phyloP scores from a whole-genome alignment of 2,329 filamentous ascomycete species.

The Trichoderma brevicompactum region DNA sequence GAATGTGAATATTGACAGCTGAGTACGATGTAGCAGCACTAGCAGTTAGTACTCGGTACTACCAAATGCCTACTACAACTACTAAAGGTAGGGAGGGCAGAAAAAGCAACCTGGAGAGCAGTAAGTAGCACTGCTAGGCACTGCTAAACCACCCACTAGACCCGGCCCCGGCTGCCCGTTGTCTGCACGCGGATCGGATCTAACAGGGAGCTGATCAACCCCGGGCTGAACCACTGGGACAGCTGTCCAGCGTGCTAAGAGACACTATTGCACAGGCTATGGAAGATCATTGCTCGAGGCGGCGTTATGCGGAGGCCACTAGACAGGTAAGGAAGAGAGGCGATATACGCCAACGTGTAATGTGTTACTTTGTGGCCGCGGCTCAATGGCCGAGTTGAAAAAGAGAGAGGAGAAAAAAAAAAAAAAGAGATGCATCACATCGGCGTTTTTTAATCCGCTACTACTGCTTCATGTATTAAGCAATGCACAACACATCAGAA shows the following conservation, averaged over 20 bases:
- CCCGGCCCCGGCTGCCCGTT: constrained; percentile 14
- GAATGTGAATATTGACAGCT: neutral
- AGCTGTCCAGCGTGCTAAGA: neutral
- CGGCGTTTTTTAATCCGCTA: neutral
- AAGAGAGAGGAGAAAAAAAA: neutral
- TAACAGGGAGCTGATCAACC: constrained; percentile 9
- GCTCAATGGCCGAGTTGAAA: too few relatives aligned
- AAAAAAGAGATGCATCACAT: neutral
- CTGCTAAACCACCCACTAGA: neutral
- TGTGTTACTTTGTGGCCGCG: too few relatives aligned
- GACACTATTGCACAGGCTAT: constrained; percentile 4
- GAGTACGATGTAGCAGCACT: neutral
- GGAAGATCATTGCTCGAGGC: constrained; percentile 8
- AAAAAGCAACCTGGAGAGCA: too few relatives aligned
- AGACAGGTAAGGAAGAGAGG: constrained; percentile 10
- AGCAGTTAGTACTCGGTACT: too few relatives aligned
- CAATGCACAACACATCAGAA: too few relatives aligned
- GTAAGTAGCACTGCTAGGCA: neutral
- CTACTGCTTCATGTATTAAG: too few relatives aligned
- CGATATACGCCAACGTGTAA: too few relatives aligned
- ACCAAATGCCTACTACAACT: too few relatives aligned
- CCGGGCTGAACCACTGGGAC: neutral
- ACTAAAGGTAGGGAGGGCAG: neutral
- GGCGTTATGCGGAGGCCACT: neutral
- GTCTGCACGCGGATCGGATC: constrained; percentile 26